phyloP scores from a whole-genome alignment of 306 rosid genomes.

The Luffa aegyptiaca region DNA sequence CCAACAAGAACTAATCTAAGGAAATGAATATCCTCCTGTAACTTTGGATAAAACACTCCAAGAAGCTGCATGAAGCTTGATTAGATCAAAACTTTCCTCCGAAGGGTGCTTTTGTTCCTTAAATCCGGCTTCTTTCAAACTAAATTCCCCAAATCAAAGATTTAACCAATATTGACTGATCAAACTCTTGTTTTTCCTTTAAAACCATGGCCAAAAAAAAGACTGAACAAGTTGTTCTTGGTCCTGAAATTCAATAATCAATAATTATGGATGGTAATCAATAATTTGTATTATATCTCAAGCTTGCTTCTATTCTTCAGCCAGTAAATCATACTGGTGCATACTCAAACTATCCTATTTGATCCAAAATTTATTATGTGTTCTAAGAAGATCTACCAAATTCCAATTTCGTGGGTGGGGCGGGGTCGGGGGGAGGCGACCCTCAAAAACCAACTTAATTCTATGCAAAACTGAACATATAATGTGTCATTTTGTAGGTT shows the following conservation, averaged over 20 bases:
- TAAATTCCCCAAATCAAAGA: not conserved
- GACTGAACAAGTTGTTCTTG: not conserved
- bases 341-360: not conserved
- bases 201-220: not conserved
- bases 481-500: constrained; percentile 46
- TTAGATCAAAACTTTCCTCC: not conserved
- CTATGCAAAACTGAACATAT: not conserved
- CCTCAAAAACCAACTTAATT: not conserved
- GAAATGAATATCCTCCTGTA: not conserved
- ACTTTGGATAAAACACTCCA: not conserved
- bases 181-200: not conserved
- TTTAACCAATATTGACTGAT: not conserved
- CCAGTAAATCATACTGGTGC: not conserved
- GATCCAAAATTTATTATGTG: not conserved
- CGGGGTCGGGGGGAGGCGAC: not conserved
- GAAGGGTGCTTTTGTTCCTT: not conserved
- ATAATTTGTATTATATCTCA: not conserved
- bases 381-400: not conserved
- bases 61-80: not conserved
- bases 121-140: not conserved
- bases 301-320: not conserved
- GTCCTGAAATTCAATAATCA: not conserved
- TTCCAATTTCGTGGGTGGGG: not conserved
- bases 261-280: not conserved
- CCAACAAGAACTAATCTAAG: not conserved